These are phyloP conservation scores for Bondarzewia mesenterica DNA, from an alignment of 1,284 basidiomycete species.

Conservation along the genomic window DNA sequence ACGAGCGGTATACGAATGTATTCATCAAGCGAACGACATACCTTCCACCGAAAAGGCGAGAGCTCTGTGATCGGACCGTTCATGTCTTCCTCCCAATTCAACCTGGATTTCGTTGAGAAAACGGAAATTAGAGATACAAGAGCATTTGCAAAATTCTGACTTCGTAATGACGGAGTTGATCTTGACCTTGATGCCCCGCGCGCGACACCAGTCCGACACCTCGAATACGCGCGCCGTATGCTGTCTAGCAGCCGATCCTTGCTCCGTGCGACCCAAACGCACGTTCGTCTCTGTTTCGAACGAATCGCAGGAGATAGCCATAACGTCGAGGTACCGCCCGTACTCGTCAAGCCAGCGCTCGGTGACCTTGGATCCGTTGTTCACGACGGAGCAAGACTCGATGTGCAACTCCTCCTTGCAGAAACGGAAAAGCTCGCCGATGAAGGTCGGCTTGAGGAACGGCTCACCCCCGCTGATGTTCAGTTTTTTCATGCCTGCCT, in stretches of 20 bases:
- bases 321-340: slow-evolving; percentile 31
- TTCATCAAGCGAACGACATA: slow-evolving; percentile 8
- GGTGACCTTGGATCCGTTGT: slow-evolving; percentile 33
- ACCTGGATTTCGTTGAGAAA: slow-evolving; percentile 8
- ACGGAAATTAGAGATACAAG: background rate
- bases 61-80: slow-evolving; percentile 20
- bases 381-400: slow-evolving; percentile 32
- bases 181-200: slow-evolving; percentile 29
- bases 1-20: no score
- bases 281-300: slow-evolving; percentile 31
- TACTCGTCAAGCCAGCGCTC: slow-evolving; percentile 32
- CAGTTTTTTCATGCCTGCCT: slow-evolving; percentile 32
- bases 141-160: slow-evolving; percentile 4
- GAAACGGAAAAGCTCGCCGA: slow-evolving; percentile 31
- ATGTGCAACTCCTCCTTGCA: slow-evolving; percentile 31
- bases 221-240: slow-evolving; percentile 26
- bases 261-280: slow-evolving; percentile 25
- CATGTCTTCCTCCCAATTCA: slow-evolving; percentile 32
- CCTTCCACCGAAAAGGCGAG: slow-evolving; percentile 26
- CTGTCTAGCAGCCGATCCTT: slow-evolving; percentile 18
- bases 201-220: slow-evolving; percentile 27
- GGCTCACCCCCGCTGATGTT: slow-evolving; percentile 37
- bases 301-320: slow-evolving; percentile 34
- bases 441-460: slow-evolving; percentile 28
- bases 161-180: slow-evolving; percentile 31